A percentile compares a stretch with the other conserved stretches of the same genome.
These are phyloP conservation scores for Melampsora occidentalis DNA, from an alignment of 1,284 basidiomycete species.

Conservation along the genomic window DNA sequence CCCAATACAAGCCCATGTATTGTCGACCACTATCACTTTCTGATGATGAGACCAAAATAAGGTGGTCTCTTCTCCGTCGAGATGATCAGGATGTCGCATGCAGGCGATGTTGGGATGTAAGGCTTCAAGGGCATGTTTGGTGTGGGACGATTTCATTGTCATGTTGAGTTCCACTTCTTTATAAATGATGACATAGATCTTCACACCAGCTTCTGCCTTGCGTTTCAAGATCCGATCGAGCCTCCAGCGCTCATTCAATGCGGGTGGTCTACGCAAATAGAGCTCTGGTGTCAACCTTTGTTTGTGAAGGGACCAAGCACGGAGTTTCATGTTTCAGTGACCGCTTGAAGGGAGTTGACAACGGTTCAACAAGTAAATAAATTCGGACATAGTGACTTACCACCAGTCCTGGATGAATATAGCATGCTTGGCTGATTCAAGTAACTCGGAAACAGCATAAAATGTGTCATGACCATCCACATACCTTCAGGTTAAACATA, in stretches of 20 bases:
- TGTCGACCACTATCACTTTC: slow-evolving; percentile 54
- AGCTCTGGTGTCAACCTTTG: slow-evolving; percentile 79
- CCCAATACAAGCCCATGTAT: slow-evolving; percentile 60
- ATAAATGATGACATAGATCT: slow-evolving; percentile 73
- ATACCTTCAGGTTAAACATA: slow-evolving; percentile 35
- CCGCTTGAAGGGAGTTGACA: neutral
- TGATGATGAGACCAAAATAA: slow-evolving; percentile 69
- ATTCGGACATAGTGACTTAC: slow-evolving; percentile 10
- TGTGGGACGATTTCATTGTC: slow-evolving; percentile 69
- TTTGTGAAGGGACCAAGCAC: slow-evolving; percentile 46
- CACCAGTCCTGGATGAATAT: slow-evolving; percentile 83
- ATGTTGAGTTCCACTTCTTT: slow-evolving; percentile 77
- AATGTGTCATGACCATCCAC: slow-evolving; percentile 66
- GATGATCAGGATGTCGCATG: slow-evolving; percentile 60
- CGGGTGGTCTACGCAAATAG: slow-evolving; percentile 83
- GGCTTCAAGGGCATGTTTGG: slow-evolving; percentile 68
- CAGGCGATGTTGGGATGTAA: slow-evolving; percentile 82
- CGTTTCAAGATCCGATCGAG: slow-evolving; percentile 76
- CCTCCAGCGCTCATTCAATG: slow-evolving; percentile 75
- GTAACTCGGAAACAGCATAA: slow-evolving; percentile 82
- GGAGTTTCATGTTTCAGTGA: too few relatives aligned
- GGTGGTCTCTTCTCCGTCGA: slow-evolving; percentile 74
- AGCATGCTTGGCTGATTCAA: slow-evolving; percentile 61
- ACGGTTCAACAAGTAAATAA: neutral
- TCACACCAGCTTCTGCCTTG: slow-evolving; percentile 86